Evolutionary conservation across 306 rosid genomes (phyloP).

Genomic region (Ormosia semicastrata): DNA sequence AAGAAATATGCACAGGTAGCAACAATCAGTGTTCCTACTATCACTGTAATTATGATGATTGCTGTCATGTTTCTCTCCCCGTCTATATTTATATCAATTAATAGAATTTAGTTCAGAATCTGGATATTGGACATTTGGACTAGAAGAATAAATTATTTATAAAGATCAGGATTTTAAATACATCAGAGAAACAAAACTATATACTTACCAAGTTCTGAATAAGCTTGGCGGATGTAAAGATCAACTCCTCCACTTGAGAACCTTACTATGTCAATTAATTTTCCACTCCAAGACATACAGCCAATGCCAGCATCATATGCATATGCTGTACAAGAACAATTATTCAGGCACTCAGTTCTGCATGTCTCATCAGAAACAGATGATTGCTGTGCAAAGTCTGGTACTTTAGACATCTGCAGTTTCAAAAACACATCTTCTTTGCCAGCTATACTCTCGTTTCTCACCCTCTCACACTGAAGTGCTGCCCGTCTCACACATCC

Average conservation of each 20-base stretch:
- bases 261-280: conserved; percentile 10
- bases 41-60: background rate
- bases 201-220: conserved; percentile 14
- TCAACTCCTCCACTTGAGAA: conserved; percentile 22
- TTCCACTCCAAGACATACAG: conserved; percentile 24
- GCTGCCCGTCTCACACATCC: conserved; percentile 38
- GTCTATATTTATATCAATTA: background rate
- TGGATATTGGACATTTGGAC: background rate
- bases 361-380: background rate
- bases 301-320: conserved; percentile 8
- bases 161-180: background rate
- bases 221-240: conserved; percentile 13
- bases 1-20: conserved; percentile 1
- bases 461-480: conserved; percentile 1
- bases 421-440: conserved; percentile 28
- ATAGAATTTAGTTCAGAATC: background rate
- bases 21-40: conserved; percentile 7
- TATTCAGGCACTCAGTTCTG: background rate
- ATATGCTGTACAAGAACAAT: conserved; percentile 35
- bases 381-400: background rate
- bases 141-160: background rate
- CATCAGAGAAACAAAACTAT: background rate
- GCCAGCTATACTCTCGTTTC: background rate
- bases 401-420: conserved; percentile 36
- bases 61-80: background rate